A percentile compares a stretch with the other conserved stretches of the same genome.
Evolutionary conservation across 2,329 filamentous ascomycete species (phyloP).

Genomic region (Cladosporium colombiae): DNA sequence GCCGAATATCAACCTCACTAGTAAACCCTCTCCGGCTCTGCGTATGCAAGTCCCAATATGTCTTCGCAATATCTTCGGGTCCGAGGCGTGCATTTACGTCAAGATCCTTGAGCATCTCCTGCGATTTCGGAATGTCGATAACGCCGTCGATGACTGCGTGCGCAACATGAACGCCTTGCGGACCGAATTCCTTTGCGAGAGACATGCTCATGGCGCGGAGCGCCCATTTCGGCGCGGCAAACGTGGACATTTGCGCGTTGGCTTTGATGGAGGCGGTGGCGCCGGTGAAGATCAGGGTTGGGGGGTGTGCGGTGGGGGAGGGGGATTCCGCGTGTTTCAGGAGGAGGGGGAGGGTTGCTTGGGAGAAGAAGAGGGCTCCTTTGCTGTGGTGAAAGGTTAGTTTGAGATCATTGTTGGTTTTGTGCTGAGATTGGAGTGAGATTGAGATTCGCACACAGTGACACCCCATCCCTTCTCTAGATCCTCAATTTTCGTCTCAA

Average conservation of each 20-base stretch:
- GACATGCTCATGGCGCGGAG: slow-evolving; percentile 55
- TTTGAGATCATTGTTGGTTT: background rate
- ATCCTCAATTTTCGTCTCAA: slow-evolving; percentile 61
- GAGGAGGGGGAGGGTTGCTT: slow-evolving; percentile 55
- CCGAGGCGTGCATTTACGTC: slow-evolving; percentile 57
- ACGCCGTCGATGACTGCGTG: slow-evolving; percentile 60
- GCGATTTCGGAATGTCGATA: slow-evolving; percentile 51
- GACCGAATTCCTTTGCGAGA: slow-evolving; percentile 58
- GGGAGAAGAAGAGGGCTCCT: slow-evolving; percentile 57
- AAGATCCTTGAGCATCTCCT: slow-evolving; percentile 42
- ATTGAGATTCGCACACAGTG: slow-evolving; percentile 45
- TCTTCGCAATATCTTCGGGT: slow-evolving; percentile 59
- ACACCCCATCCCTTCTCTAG: slow-evolving; percentile 55
- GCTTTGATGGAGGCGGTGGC: slow-evolving; percentile 55
- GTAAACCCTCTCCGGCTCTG: slow-evolving; percentile 54
- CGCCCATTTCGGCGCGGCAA: slow-evolving; percentile 30
- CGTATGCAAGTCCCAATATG: slow-evolving; percentile 55
- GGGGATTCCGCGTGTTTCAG: slow-evolving; percentile 52
- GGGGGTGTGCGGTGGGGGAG: slow-evolving; percentile 50
- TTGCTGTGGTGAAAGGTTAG: background rate
- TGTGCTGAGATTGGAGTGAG: background rate
- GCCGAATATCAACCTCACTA: slow-evolving; percentile 55
- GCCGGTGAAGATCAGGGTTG: slow-evolving; percentile 59
- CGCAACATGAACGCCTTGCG: slow-evolving; percentile 59
- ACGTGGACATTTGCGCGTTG: slow-evolving; percentile 41